Base-by-base conservation (phyloP, 352 stramenopile species). In the Phytophthora pistaciae region DNA sequence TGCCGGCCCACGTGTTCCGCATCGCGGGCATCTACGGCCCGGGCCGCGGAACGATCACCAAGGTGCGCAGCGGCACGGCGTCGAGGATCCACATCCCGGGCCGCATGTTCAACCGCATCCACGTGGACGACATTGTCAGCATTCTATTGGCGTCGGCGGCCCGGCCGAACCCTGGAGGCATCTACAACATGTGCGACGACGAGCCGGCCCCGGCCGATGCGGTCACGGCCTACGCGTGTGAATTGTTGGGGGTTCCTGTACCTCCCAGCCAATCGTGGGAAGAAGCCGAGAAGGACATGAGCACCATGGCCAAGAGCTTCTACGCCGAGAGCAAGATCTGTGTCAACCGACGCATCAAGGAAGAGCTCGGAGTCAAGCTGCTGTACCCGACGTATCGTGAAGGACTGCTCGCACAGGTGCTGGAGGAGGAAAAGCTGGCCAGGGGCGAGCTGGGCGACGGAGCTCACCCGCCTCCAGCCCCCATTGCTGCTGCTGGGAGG, bases 11-110 rank as follows among this genome's bases (percentile, higher is more conserved):
- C 56, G 79, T 98, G 33, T 97, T 98, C 68, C 92, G 93, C 29
- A 91, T 98, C 50, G 93, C 90, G 8, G 94, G 93, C 5, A 98
- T 98, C 70, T 98, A 98, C 70, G 94, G 94, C 9, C 93, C 93
- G 0, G 87, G 88, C 0, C 78, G 94, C 13, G 94, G 91, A 14
- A 89, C 90, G 5, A 74, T 98, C 55, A 87, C 86, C 10, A 95
- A 91, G 48, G 81, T 97, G 49, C 86, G 87, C 23, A 88, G 80
- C 16, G 86, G 87, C 27, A 70, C 77, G 2, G 88, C 89, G 16
- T 84, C 80, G 23, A 78, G 83, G 23, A 94, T 96, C 40, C 75
- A 95, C 64, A 75, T 97, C 18, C 84, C 91, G 3, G 85, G 82
- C 21, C 77, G 92, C 14, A 66, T 90, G 44, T 96, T 98, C 64